Evolutionary conservation across 2,329 filamentous ascomycete species (phyloP).

Genomic region (Talaromyces atroroseus): DNA sequence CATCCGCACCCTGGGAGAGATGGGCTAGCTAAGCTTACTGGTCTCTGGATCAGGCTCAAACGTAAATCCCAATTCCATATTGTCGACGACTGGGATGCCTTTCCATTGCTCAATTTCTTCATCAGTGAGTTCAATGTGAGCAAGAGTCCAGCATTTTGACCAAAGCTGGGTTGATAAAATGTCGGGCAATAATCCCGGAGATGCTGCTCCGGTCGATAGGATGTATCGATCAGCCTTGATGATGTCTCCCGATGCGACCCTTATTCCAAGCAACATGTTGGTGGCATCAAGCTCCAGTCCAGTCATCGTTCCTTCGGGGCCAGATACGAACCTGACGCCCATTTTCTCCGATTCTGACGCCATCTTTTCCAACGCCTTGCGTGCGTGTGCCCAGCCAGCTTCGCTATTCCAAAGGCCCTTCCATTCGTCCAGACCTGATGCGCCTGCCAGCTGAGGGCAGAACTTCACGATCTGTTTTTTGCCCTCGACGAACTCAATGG

Average conservation of each 20-base stretch:
- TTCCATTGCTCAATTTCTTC: constrained; percentile 44
- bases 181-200: constrained; percentile 45
- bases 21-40: constrained; percentile 21
- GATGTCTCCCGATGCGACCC: constrained; percentile 37
- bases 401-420: constrained; percentile 37
- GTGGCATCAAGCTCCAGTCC: constrained; percentile 34
- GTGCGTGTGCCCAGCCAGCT: constrained; percentile 52
- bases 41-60: constrained; percentile 42
- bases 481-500: constrained; percentile 36
- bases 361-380: constrained; percentile 44
- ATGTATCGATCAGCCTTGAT: constrained; percentile 43
- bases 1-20: not conserved
- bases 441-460: constrained; percentile 48
- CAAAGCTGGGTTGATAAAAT: constrained; percentile 43
- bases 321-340: constrained; percentile 46
- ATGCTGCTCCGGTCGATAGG: constrained; percentile 47
- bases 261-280: constrained; percentile 39
- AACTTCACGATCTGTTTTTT: constrained; percentile 35
- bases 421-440: constrained; percentile 46
- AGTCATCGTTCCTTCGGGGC: constrained; percentile 34
- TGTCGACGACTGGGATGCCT: constrained; percentile 47
- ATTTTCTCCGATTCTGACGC: constrained; percentile 41
- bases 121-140: constrained; percentile 45
- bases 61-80: constrained; percentile 46
- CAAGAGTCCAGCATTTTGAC: constrained; percentile 52